These are phyloP conservation scores for Dactylellina parvicollis DNA, from an alignment of 2,329 filamentous ascomycete genomes.

Conservation along the genomic window DNA sequence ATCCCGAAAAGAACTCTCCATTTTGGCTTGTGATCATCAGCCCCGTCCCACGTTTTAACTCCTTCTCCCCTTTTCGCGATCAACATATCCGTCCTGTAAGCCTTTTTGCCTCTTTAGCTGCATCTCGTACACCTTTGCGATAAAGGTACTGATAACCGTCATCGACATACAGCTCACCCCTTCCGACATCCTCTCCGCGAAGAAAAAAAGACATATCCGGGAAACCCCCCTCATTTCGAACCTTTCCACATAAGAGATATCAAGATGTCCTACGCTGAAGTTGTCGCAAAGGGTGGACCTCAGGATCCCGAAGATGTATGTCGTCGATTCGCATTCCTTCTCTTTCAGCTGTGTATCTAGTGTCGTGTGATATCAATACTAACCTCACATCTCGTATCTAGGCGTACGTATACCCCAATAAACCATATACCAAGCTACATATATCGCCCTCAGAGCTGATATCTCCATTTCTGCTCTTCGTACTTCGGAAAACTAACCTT, in stretches of 20 bases:
- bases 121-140: background rate
- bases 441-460: background rate
- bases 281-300: slow-evolving; percentile 45
- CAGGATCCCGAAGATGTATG: slow-evolving; percentile 49
- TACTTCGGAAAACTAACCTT: background rate
- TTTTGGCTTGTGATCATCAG: slow-evolving; percentile 40
- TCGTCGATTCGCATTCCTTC: background rate
- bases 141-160: background rate
- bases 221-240: slow-evolving; percentile 30
- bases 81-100: background rate
- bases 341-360: background rate
- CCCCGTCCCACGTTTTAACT: slow-evolving; percentile 1
- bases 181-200: background rate
- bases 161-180: background rate
- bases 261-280: slow-evolving; percentile 39
- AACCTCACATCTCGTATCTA: background rate
- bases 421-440: background rate
- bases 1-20: background rate
- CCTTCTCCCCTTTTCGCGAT: slow-evolving; percentile 2
- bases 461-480: too few relatives aligned
- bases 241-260: background rate
- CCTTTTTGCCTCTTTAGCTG: background rate
- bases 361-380: slow-evolving; percentile 5
- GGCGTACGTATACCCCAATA: slow-evolving; percentile 20
- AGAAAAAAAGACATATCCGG: too few relatives aligned